phyloP scores from a whole-genome alignment of 169 alveolate genomes.

The Ichthyophthirius multifiliis region DNA sequence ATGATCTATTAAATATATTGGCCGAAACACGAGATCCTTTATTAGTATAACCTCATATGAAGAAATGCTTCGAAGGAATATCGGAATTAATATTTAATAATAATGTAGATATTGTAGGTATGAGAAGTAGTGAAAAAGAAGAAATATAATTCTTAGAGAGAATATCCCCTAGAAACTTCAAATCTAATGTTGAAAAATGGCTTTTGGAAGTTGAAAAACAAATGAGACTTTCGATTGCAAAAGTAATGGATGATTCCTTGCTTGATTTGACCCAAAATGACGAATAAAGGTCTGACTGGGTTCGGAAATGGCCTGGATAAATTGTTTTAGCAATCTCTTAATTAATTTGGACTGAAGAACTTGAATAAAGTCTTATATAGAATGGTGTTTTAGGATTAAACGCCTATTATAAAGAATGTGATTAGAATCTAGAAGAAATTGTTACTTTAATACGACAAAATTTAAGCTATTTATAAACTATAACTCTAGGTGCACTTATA shows the following conservation, averaged over 20 bases:
- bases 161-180: slow-evolving; percentile 68
- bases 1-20: slow-evolving; percentile 73
- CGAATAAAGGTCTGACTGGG: slow-evolving; percentile 71
- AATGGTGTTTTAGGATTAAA: slow-evolving; percentile 34
- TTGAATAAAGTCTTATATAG: slow-evolving; percentile 56
- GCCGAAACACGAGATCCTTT: slow-evolving; percentile 75
- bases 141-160: slow-evolving; percentile 59
- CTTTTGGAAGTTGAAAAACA: slow-evolving; percentile 77
- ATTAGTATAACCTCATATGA: slow-evolving; percentile 71
- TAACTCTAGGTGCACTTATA: slow-evolving; percentile 76
- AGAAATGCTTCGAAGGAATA: slow-evolving; percentile 78
- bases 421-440: slow-evolving; percentile 57
- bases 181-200: slow-evolving; percentile 83
- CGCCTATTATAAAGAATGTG: slow-evolving; percentile 48
- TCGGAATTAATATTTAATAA: slow-evolving; percentile 64
- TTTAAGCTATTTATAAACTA: slow-evolving; percentile 53
- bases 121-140: slow-evolving; percentile 70
- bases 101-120: slow-evolving; percentile 53
- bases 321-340: slow-evolving; percentile 67
- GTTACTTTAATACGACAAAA: slow-evolving; percentile 37
- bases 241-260: slow-evolving; percentile 43
- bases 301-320: slow-evolving; percentile 78
- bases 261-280: slow-evolving; percentile 3
- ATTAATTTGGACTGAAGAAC: slow-evolving; percentile 70
- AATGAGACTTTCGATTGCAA: slow-evolving; percentile 62